These are phyloP conservation scores for Thuidium tamariscinum DNA, from an alignment of 225 moss, liverwort and hornwort genomes.

Conservation along the genomic window DNA sequence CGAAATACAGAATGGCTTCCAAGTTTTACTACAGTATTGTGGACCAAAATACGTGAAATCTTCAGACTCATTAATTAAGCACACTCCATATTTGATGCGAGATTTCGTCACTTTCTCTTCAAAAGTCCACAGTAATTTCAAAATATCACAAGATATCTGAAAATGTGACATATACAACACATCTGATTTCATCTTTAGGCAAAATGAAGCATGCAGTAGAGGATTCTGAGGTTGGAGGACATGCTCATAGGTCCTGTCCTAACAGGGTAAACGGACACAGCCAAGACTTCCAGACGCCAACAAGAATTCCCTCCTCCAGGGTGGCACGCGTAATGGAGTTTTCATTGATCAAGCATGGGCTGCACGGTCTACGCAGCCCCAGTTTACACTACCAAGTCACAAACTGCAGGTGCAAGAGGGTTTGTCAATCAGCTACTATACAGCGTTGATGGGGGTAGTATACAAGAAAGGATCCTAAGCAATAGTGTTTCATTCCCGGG, in stretches of 20 bases:
- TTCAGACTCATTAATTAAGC: background rate
- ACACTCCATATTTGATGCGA: no score
- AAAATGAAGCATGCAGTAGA: background rate
- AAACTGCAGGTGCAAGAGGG: background rate
- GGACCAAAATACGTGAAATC: background rate
- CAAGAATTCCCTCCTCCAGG: background rate
- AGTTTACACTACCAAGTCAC: background rate
- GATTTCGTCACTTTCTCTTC: background rate
- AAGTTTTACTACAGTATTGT: fast-evolving
- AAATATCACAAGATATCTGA: background rate
- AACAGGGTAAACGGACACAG: background rate
- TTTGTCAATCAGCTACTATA: slow-evolving; percentile 8
- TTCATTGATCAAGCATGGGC: slow-evolving; percentile 1
- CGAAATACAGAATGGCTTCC: no score
- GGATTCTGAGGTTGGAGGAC: background rate
- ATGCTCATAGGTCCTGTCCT: background rate
- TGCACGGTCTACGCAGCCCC: slow-evolving; percentile 1
- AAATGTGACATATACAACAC: background rate
- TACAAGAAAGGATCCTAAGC: slow-evolving; percentile 7
- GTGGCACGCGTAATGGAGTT: background rate
- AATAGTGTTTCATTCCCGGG: background rate
- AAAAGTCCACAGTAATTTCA: background rate
- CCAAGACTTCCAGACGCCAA: background rate
- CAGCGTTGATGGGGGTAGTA: slow-evolving; percentile 4
- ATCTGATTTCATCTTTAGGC: background rate